These are phyloP conservation scores for Stramenopiles sp. DNA, from an alignment of 352 stramenopile species.

Conservation along the genomic window DNA sequence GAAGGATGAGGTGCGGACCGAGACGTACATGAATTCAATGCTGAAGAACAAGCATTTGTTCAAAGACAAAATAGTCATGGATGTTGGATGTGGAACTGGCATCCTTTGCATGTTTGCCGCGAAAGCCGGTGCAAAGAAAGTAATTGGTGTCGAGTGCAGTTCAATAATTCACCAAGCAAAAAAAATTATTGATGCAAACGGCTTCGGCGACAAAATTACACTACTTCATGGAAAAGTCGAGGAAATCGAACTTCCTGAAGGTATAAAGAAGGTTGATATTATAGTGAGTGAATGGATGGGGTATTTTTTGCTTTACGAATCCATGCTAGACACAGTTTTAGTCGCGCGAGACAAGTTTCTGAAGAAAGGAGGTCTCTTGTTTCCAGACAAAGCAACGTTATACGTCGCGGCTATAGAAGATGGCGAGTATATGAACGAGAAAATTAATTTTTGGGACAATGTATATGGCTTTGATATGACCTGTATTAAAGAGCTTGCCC, in stretches of 20 bases:
- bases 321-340: slow-evolving; percentile 88
- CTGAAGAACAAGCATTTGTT: slow-evolving; percentile 87
- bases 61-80: slow-evolving; percentile 83
- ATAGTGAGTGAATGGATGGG: slow-evolving; percentile 98
- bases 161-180: slow-evolving; percentile 73
- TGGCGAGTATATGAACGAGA: slow-evolving; percentile 72
- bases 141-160: slow-evolving; percentile 86
- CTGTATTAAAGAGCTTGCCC: slow-evolving; percentile 85
- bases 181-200: slow-evolving; percentile 81
- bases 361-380: slow-evolving; percentile 63
- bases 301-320: slow-evolving; percentile 92
- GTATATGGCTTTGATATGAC: slow-evolving; percentile 99
- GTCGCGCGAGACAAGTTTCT: slow-evolving; percentile 88
- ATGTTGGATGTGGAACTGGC: slow-evolving; percentile 85
- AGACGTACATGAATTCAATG: slow-evolving; percentile 91
- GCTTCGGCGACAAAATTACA: slow-evolving; percentile 72
- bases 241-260: slow-evolving; percentile 59
- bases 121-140: slow-evolving; percentile 64
- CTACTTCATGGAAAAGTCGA: slow-evolving; percentile 83
- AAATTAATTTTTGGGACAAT: slow-evolving; percentile 88
- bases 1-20: slow-evolving; percentile 85
- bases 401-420: slow-evolving; percentile 88
- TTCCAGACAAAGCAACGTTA: slow-evolving; percentile 83
- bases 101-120: slow-evolving; percentile 91
- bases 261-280: slow-evolving; percentile 74